Evolutionary conservation across 129 eudicot genomes (phyloP).

Genomic region (Lonicera japonica): DNA sequence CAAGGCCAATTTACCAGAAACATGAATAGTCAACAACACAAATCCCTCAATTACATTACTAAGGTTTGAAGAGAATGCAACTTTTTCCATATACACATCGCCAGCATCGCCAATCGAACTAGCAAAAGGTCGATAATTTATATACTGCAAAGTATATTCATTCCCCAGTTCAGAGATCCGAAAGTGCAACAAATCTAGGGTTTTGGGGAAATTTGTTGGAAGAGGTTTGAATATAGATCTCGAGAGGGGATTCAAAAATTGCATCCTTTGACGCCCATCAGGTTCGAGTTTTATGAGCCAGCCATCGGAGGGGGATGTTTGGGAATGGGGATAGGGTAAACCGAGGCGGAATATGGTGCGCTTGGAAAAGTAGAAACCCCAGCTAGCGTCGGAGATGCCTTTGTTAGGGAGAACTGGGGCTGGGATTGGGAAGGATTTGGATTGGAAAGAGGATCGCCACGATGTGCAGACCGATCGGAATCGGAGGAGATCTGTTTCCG

Average conservation of each 20-base stretch:
- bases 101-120: constrained; percentile 64
- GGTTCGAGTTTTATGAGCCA: constrained; percentile 80
- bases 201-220: constrained; percentile 44
- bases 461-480: constrained; percentile 88
- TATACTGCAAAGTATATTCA: constrained; percentile 58
- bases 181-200: constrained; percentile 28
- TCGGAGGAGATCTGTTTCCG: constrained; percentile 63
- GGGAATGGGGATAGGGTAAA: constrained; percentile 22
- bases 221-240: constrained; percentile 38
- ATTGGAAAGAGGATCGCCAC: constrained; percentile 59
- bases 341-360: constrained; percentile 52
- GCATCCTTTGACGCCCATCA: constrained; percentile 35
- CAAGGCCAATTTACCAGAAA: constrained; percentile 68
- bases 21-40: constrained; percentile 64
- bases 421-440: constrained; percentile 18
- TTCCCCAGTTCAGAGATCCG: constrained; percentile 55
- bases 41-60: constrained; percentile 28
- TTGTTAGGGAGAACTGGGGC: constrained; percentile 60
- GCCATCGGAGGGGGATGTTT: constrained; percentile 5
- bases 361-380: constrained; percentile 71
- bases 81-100: constrained; percentile 68
- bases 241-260: constrained; percentile 51
- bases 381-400: constrained; percentile 65
- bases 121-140: constrained; percentile 62
- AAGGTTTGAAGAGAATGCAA: constrained; percentile 35